These are phyloP conservation scores for Athelia psychrophila DNA, from an alignment of 1,284 basidiomycete species.

Conservation along the genomic window DNA sequence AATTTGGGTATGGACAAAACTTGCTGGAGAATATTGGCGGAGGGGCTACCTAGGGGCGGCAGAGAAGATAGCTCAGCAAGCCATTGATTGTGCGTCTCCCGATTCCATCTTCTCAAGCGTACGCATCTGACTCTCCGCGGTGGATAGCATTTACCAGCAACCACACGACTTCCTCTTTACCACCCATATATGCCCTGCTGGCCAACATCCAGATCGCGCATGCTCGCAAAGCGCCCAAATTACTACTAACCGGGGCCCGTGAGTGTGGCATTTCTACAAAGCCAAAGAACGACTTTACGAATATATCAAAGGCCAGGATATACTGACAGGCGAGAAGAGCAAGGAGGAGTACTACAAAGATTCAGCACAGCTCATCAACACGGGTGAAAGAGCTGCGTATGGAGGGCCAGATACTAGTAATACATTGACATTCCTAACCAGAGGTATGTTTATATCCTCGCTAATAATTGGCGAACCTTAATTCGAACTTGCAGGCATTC, in stretches of 20 bases:
- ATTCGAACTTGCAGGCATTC: conserved; percentile 53
- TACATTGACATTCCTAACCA: conserved; percentile 61
- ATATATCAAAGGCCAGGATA: conserved; percentile 62
- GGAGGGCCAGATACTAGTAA: conserved; percentile 48
- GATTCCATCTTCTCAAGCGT: not conserved
- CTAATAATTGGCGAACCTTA: conserved; percentile 6
- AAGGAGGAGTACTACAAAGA: conserved; percentile 72
- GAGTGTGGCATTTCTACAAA: conserved; percentile 26
- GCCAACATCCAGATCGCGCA: conserved; percentile 81
- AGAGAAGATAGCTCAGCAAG: conserved; percentile 62
- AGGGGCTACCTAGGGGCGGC: conserved; percentile 65
- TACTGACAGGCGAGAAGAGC: conserved; percentile 52
- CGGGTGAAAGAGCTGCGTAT: conserved; percentile 50
- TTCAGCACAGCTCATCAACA: conserved; percentile 70
- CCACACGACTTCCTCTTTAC: conserved; percentile 42
- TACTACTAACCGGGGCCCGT: conserved; percentile 73
- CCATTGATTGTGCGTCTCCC: conserved; percentile 55
- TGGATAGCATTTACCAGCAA: conserved; percentile 52
- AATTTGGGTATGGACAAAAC: conserved; percentile 71
- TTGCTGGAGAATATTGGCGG: conserved; percentile 78
- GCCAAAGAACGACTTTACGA: conserved; percentile 9
- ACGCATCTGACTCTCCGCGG: conserved; percentile 6
- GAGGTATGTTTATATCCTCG: conserved; percentile 43
- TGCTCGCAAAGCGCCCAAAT: conserved; percentile 80
- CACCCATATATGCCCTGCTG: conserved; percentile 74